Base-by-base conservation (phyloP, 169 alveolate species). In the Babesia caballi region DNA sequence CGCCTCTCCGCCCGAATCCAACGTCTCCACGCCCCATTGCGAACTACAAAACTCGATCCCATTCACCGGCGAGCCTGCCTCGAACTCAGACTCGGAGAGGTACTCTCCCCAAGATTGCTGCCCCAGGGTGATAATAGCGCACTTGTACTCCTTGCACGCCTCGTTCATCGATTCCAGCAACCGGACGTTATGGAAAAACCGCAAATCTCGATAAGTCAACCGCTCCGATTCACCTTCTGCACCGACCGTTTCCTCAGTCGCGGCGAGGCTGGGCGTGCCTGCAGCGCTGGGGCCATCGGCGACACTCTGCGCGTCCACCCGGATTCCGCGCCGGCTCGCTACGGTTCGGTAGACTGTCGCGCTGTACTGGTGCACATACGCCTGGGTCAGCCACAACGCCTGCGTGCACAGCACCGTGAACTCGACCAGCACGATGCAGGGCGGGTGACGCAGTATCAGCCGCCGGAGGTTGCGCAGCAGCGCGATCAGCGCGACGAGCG, bases 401-500 rank as follows among this genome's bases (percentile, higher is more conserved):
- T 78, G 78, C 27, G 63, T 41, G 47, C 42, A 30, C 12, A 78
- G 23, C 49, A 78, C 15, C 28, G 63, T 66, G 32, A 78, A 33
- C 41, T 78, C 87, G 23, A 68, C 21, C 35, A 78, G 44, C 44
- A 71, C 50, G 7, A 50, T 23, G 32, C 52, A 35, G 9, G 76
- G 30, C 19, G 38, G 33, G 49, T 61, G 54, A 42, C 57, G 77
- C 41, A 33, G 54, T 1, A 78, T 28, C 17, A 69, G n/a, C 12
- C 76, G 53, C 19, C 82, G 44, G 33, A 66, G 30, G 63, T 68
- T 78, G n/a, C 87, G 72, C 67, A 68, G 23, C 33, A 67, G 68
- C 8, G 60, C 47, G 33, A 58, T 25, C 36, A 78, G n/a, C n/a
- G 66, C 36, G 23, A 68, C 19, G n/a, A 66, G 25, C 36, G 60